phyloP scores from a whole-genome alignment of 768 basidiomycete genomes.

The Nidularia sp. region DNA sequence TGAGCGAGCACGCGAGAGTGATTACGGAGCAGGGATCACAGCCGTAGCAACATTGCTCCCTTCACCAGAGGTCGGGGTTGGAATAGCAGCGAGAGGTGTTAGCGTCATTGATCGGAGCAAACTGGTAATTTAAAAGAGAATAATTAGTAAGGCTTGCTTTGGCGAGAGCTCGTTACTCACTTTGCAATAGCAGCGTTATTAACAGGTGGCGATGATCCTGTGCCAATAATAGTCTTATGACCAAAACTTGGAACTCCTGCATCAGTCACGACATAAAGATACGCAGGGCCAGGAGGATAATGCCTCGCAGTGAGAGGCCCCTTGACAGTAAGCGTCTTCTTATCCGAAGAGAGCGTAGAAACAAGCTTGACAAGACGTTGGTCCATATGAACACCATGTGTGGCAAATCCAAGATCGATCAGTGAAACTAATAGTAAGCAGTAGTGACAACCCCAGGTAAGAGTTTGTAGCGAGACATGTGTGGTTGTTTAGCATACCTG shows the following conservation, averaged over 20 bases:
- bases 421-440: conserved; percentile 28
- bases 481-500: conserved; percentile 14
- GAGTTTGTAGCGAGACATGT: too few relatives aligned
- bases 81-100: neutral
- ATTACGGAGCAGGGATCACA: neutral
- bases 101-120: neutral
- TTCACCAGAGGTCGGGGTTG: neutral
- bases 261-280: conserved; percentile 63
- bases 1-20: neutral
- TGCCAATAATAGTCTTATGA: conserved; percentile 62
- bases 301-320: conserved; percentile 62
- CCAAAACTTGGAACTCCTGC: conserved; percentile 61
- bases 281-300: conserved; percentile 82
- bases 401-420: conserved; percentile 82
- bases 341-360: conserved; percentile 30
- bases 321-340: conserved; percentile 44
- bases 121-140: neutral
- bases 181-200: conserved; percentile 52
- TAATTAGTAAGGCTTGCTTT: neutral
- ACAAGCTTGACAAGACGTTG: conserved; percentile 70
- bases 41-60: neutral
- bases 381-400: conserved; percentile 74
- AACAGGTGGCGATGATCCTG: conserved; percentile 56
- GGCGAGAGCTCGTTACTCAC: conserved; percentile 30
- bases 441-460: neutral